Percentiles rank a stretch among this genome's conserved stretches.
These are phyloP conservation scores for Phytopythium boreale DNA, from an alignment of 352 stramenopile species.

Conservation along the genomic window DNA sequence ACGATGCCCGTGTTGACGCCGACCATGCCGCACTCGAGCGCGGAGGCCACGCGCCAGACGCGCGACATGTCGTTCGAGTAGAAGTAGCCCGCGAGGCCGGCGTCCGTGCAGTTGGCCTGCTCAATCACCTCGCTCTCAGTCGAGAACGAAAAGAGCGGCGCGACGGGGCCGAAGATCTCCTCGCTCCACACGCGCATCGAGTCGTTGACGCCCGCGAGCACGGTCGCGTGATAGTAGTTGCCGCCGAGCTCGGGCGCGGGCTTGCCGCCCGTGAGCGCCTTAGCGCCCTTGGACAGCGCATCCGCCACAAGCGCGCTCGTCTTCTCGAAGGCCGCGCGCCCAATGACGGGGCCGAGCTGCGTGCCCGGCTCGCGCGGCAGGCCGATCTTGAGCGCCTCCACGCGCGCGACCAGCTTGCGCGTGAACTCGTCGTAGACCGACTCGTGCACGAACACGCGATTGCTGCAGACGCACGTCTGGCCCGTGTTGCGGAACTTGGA, in stretches of 20 bases:
- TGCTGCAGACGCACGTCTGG: slow-evolving; percentile 87
- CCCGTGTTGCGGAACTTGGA: slow-evolving; percentile 91
- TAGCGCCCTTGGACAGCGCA: slow-evolving; percentile 90
- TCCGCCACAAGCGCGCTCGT: slow-evolving; percentile 85
- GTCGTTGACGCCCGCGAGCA: slow-evolving; percentile 84
- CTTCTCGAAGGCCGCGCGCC: slow-evolving; percentile 84
- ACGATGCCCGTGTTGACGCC: slow-evolving; percentile 93
- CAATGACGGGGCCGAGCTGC: slow-evolving; percentile 96
- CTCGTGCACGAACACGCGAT: slow-evolving; percentile 94
- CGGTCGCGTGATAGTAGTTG: slow-evolving; percentile 95
- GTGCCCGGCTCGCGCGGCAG: slow-evolving; percentile 66
- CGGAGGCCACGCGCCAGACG: slow-evolving; percentile 82
- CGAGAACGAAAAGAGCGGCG: slow-evolving; percentile 91
- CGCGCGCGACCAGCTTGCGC: slow-evolving; percentile 60
- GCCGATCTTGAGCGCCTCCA: slow-evolving; percentile 89
- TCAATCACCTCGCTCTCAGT: slow-evolving; percentile 94
- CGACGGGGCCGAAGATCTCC: slow-evolving; percentile 97
- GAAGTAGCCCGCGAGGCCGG: slow-evolving; percentile 94
- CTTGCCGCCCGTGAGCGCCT: slow-evolving; percentile 79
- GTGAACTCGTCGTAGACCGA: slow-evolving; percentile 94
- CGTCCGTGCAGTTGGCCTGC: slow-evolving; percentile 92
- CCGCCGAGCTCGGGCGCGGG: slow-evolving; percentile 42
- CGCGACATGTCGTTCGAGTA: slow-evolving; percentile 91
- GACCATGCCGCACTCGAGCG: slow-evolving; percentile 93
- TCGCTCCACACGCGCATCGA: slow-evolving; percentile 89